phyloP scores from a whole-genome alignment of 805 yeast genomes.

The Wickerhamomyces chambardii region DNA sequence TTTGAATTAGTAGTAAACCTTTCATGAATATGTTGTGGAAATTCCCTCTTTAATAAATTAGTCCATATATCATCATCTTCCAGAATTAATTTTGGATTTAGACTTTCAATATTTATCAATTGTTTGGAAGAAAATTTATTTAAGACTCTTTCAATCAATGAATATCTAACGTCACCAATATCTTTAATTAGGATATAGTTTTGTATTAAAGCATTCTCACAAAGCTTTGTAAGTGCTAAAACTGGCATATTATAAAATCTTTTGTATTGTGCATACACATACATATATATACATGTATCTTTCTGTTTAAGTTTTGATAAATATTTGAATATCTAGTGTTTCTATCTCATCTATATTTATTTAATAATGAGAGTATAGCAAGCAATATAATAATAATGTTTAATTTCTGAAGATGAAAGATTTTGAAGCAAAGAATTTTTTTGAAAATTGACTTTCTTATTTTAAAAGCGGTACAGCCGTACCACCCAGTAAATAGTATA shows the following conservation, averaged over 20 bases:
- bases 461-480: too few species aligned
- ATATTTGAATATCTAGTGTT: too few species aligned
- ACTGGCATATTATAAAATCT: slow-evolving; percentile 4
- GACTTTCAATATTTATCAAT: slow-evolving; percentile 20
- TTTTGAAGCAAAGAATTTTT: too few species aligned
- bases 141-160: slow-evolving; percentile 20
- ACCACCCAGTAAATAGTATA: too few species aligned
- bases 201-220: slow-evolving; percentile 13
- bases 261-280: too few species aligned
- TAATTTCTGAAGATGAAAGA: too few species aligned
- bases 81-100: slow-evolving; percentile 21
- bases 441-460: too few species aligned
- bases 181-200: slow-evolving; percentile 13
- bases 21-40: slow-evolving; percentile 24
- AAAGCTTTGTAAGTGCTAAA: slow-evolving; percentile 11
- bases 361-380: too few species aligned
- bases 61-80: slow-evolving; percentile 31
- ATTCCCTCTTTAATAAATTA: slow-evolving; percentile 20
- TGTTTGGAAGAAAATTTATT: slow-evolving; percentile 21
- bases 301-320: too few species aligned
- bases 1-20: slow-evolving; percentile 15
- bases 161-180: slow-evolving; percentile 22
- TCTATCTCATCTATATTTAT: too few species aligned
- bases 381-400: too few species aligned
- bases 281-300: too few species aligned